phyloP scores from a whole-genome alignment of 2,329 filamentous ascomycete species.

The Colletotrichum musicola region DNA sequence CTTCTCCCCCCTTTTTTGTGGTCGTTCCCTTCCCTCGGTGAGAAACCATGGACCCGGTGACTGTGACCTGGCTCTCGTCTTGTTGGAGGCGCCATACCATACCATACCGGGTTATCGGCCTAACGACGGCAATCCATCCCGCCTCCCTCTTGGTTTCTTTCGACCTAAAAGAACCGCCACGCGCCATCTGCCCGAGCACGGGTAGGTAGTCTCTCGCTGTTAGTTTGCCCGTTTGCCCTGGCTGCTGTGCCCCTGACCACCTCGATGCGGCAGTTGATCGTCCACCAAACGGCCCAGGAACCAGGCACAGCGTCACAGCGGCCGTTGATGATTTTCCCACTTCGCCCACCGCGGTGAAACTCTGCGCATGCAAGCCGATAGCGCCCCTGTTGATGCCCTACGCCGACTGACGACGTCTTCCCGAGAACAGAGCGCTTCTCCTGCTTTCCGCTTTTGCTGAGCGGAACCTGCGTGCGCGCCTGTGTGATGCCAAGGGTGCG shows the following conservation, averaged over 20 bases:
- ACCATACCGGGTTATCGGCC: no score
- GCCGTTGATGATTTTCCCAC: slow-evolving; percentile 17
- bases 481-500: not conserved
- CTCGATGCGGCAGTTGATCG: slow-evolving; percentile 31
- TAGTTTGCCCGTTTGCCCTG: slow-evolving; percentile 7
- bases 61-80: no score
- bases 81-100: no score
- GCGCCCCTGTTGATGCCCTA: slow-evolving; percentile 20
- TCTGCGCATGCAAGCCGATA: not conserved
- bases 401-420: not conserved
- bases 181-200: not conserved
- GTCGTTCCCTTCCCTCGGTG: not conserved
- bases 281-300: slow-evolving; percentile 18
- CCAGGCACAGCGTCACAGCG: slow-evolving; percentile 8
- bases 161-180: slow-evolving; percentile 23
- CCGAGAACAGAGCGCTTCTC: no score
- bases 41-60: no score
- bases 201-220: not conserved
- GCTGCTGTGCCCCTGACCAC: not conserved
- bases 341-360: slow-evolving; percentile 18
- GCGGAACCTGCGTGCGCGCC: not conserved
- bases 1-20: not conserved
- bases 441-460: no score
- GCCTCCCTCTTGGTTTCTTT: slow-evolving; percentile 24
- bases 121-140: not conserved